Evolutionary conservation across 2,329 filamentous ascomycete genomes (phyloP), one percentile per base, ranked within the genome.

Genomic region (Colletotrichum godetiae): DNA sequence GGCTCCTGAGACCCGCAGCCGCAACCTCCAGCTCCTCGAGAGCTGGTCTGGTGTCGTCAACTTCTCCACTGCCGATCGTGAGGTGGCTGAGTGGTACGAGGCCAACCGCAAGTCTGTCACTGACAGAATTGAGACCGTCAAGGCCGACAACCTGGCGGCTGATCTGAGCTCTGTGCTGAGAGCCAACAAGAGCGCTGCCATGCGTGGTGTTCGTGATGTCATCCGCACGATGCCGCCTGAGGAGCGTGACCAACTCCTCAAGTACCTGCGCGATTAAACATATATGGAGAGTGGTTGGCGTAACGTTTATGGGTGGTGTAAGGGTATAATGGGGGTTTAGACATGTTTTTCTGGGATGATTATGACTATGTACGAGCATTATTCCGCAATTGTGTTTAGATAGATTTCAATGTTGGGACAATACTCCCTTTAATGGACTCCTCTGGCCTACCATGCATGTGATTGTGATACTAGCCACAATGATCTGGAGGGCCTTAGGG

Each of bases 81-180:
- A 92, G 77, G 97, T 98, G 33, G 94, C 95, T 4, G 89, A 92
- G 78, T 99, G 97, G 97, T 98, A 98, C 82, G 97, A 99, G 88
- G 92, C 96, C 86, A 97, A 98, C 86, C 89, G 94, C 81, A 94
- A 96, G 88, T 86, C 87, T 53, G 91, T 99, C 63, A 89, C 93
- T 75, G 90, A 93, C 75, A 97, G 97, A 90, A 91, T 98, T 33
- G 95, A 98, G 82, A 85, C 88, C 13, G 88, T 98, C 79, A 97
- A 95, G 89, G 89, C 90, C 5, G 94, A 98, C 74, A 89, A 91
- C 55, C 88, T 88, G 59, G 82, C 86, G 19, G 78, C 79, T n/a
- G 84, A 88, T 77, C 81, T 88, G 74, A 83, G 84, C n/a, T 81
- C 81, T 22, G 78, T 88, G 37, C 79, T 88, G 68, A 83, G 84